Conservation (phyloP, 345 rosid species). For the Pistacia integerrima region DNA sequence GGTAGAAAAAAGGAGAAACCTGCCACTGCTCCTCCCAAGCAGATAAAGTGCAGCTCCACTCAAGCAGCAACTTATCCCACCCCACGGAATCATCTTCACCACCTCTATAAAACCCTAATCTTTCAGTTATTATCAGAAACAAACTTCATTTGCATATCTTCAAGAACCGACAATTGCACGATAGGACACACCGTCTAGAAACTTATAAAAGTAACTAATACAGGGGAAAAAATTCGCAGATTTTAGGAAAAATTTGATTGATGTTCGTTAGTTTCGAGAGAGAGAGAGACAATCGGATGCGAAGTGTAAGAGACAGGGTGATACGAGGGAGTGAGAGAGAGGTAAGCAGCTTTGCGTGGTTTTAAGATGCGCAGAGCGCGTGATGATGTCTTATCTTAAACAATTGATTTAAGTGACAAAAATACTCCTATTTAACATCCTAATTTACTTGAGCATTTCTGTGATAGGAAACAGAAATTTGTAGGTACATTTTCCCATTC, state of each 20-base stretch:
- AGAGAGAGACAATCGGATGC: slow-evolving; percentile 32
- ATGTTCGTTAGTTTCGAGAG: neutral
- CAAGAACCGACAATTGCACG: neutral
- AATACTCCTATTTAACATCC: too few species aligned
- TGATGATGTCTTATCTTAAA: neutral
- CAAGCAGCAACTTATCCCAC: slow-evolving; percentile 86
- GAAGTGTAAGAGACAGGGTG: slow-evolving; percentile 25
- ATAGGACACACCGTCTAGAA: neutral
- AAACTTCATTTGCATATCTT: neutral
- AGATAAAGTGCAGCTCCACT: slow-evolving; percentile 88
- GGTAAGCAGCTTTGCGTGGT: neutral
- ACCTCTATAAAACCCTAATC: slow-evolving; percentile 13
- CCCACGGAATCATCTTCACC: slow-evolving; percentile 73
- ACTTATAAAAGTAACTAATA: neutral
- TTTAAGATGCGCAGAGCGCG: slow-evolving; percentile 1
- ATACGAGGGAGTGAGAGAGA: slow-evolving; percentile 1
- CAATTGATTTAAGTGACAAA: neutral
- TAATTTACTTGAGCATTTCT: too few species aligned
- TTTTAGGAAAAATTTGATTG: neutral
- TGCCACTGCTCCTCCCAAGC: slow-evolving; percentile 92
- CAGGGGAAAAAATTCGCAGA: neutral
- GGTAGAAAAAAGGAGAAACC: slow-evolving; percentile 32
- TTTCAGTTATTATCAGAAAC: neutral
- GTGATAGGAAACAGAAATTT: too few species aligned
- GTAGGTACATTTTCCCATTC: too few species aligned